phyloP scores from a whole-genome alignment of 805 yeast genomes.

The Grigorovia jiainica region DNA sequence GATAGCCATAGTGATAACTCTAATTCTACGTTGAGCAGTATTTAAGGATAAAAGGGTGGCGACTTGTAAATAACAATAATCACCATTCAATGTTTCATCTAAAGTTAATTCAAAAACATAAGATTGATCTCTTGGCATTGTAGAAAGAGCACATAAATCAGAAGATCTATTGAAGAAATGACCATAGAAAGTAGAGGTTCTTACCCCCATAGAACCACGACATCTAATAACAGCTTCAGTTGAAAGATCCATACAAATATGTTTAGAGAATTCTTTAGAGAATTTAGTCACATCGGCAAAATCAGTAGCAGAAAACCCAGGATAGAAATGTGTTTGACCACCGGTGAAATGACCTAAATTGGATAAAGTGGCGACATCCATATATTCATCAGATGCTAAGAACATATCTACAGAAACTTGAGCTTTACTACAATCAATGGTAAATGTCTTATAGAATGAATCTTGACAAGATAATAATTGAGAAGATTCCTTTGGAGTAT shows the following conservation, averaged over 20 bases:
- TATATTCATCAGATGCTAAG: conserved; percentile 76
- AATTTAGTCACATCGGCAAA: conserved; percentile 39
- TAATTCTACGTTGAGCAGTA: conserved; percentile 85
- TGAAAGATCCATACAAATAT: conserved; percentile 80
- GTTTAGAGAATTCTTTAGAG: conserved; percentile 79
- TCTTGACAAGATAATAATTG: conserved; percentile 66
- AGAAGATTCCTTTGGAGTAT: conserved; percentile 77
- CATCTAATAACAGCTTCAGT: conserved; percentile 95
- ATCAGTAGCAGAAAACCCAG: conserved; percentile 59
- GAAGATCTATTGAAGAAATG: conserved; percentile 93
- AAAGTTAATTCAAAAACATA: conserved; percentile 79
- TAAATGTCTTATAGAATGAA: conserved; percentile 85
- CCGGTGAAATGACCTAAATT: conserved; percentile 90
- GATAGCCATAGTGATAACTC: conserved; percentile 80
- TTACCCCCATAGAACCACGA: conserved; percentile 83
- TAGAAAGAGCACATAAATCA: conserved; percentile 93
- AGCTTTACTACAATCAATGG: conserved; percentile 87
- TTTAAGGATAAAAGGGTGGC: conserved; percentile 86
- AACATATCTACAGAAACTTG: conserved; percentile 91
- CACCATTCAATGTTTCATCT: conserved; percentile 76
- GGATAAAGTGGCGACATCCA: conserved; percentile 88
- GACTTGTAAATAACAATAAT: conserved; percentile 76
- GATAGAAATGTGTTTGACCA: conserved; percentile 94
- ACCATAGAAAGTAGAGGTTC: conserved; percentile 79
- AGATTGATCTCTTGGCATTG: conserved; percentile 93